A percentile compares a stretch with the other conserved stretches of the same genome.
Conservation (phyloP, 2,329 filamentous ascomycete species). For the Penicillium sp. region DNA sequence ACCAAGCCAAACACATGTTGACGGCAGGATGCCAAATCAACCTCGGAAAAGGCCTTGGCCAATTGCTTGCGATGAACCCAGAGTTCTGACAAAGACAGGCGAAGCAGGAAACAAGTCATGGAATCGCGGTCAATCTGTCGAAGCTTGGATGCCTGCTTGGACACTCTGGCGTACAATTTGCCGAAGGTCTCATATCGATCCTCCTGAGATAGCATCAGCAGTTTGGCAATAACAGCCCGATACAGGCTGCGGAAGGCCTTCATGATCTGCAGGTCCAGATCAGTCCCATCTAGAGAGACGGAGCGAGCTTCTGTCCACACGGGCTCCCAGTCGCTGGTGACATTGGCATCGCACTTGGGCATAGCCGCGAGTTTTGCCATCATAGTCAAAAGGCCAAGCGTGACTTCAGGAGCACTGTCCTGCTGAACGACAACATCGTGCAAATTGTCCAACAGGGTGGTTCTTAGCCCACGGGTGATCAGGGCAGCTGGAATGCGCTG, state of each 20-base stretch:
- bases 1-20: slow-evolving; percentile 38
- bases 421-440: slow-evolving; percentile 36
- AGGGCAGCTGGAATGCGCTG: slow-evolving; percentile 40
- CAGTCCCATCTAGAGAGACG: slow-evolving; percentile 35
- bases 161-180: slow-evolving; percentile 37
- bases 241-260: slow-evolving; percentile 42
- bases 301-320: slow-evolving; percentile 41
- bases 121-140: slow-evolving; percentile 36
- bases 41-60: slow-evolving; percentile 30
- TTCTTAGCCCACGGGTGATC: slow-evolving; percentile 42
- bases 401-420: slow-evolving; percentile 29
- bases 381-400: slow-evolving; percentile 39
- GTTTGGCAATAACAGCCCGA: slow-evolving; percentile 37
- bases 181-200: slow-evolving; percentile 39
- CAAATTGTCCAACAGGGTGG: slow-evolving; percentile 36
- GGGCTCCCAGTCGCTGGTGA: slow-evolving; percentile 40
- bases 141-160: slow-evolving; percentile 33
- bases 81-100: slow-evolving; percentile 38
- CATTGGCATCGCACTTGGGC: slow-evolving; percentile 40
- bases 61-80: slow-evolving; percentile 37
- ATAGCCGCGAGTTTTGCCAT: slow-evolving; percentile 45
- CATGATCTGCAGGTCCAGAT: slow-evolving; percentile 38
- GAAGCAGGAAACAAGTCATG: slow-evolving; percentile 40
- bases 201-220: slow-evolving; percentile 37
- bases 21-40: slow-evolving; percentile 36